phyloP scores from a whole-genome alignment of 23 red algal species.

The Gracilaria vermiculophylla region DNA sequence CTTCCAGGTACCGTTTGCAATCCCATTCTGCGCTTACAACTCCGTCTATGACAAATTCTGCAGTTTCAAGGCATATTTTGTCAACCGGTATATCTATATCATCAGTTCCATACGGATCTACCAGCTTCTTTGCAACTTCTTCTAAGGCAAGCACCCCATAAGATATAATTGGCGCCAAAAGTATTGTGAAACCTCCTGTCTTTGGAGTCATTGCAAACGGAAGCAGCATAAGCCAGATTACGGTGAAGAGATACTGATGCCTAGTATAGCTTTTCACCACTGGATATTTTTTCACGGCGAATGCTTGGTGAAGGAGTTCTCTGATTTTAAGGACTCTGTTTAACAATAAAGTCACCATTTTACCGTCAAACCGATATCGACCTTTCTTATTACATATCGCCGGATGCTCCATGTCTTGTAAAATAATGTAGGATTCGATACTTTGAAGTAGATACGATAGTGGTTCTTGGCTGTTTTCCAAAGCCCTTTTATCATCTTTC shows the following conservation, averaged over 20 bases:
- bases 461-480: background rate
- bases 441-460: background rate
- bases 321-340: background rate
- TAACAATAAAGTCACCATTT: background rate
- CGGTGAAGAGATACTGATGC: constrained; percentile 36
- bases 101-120: constrained; percentile 41
- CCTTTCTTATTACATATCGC: background rate
- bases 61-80: constrained; percentile 7
- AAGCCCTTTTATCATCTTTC: constrained; percentile 6
- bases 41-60: background rate
- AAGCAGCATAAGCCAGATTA: constrained; percentile 24
- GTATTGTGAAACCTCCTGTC: constrained; percentile 26
- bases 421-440: constrained; percentile 13
- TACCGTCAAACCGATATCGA: background rate
- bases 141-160: constrained; percentile 38
- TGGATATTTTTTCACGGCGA: constrained; percentile 19
- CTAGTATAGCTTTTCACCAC: constrained; percentile 28
- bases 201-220: constrained; percentile 37
- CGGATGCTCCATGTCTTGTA: background rate
- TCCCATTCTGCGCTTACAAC: constrained; percentile 20
- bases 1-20: too few species aligned
- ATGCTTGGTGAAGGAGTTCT: background rate
- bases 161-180: constrained; percentile 42
- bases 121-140: constrained; percentile 19
- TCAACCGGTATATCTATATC: constrained; percentile 42